Percentiles rank a stretch among this genome's conserved stretches.
Conservation (phyloP, 345 rosid species). For the rapeseed (Brassica napus) region DNA sequence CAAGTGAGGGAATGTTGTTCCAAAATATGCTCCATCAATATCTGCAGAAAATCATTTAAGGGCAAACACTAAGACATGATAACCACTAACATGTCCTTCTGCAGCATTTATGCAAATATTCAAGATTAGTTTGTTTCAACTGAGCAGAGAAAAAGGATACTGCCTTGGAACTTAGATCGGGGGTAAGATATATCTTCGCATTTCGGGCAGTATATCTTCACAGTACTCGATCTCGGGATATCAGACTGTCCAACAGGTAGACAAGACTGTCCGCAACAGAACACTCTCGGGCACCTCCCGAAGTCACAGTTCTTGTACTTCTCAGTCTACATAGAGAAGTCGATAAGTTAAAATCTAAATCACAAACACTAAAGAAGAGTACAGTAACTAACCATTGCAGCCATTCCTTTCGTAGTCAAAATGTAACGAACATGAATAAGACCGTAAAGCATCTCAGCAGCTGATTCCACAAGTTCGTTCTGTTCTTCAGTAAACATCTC, state of each 20-base stretch:
- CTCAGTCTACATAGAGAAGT: conserved; percentile 59
- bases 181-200: conserved; percentile 94
- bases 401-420: conserved; percentile 89
- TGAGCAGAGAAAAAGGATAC: conserved; percentile 47
- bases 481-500: conserved; percentile 98
- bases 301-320: conserved; percentile 93
- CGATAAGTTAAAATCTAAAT: not conserved
- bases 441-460: conserved; percentile 96
- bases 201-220: conserved; percentile 87
- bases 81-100: conserved; percentile 3
- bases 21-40: conserved; percentile 95
- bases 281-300: conserved; percentile 96
- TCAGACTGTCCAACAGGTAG: conserved; percentile 97
- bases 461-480: conserved; percentile 95
- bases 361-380: not conserved
- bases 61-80: conserved; percentile 26
- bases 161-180: conserved; percentile 96
- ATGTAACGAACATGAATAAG: conserved; percentile 91
- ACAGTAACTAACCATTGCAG: conserved; percentile 67
- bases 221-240: conserved; percentile 86
- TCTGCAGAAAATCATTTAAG: conserved; percentile 56
- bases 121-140: not conserved
- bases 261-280: conserved; percentile 94
- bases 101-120: not conserved
- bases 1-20: conserved; percentile 91